Evolutionary conservation across 345 rosid species (phyloP).

Genomic region (Euphorbia lathyris): DNA sequence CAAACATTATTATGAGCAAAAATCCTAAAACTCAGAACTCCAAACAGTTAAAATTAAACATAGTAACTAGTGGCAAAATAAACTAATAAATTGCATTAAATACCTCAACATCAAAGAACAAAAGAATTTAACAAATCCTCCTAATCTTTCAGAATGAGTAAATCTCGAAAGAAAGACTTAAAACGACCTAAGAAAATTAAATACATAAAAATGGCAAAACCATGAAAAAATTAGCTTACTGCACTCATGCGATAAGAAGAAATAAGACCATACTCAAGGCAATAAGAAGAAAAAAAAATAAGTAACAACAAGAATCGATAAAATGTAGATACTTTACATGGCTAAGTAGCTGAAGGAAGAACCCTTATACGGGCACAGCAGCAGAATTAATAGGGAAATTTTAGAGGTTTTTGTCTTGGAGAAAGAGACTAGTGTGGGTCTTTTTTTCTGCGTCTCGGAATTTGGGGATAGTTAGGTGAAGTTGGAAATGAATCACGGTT

Average conservation of each 20-base stretch:
- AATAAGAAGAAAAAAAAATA: background rate
- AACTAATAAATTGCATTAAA: no score
- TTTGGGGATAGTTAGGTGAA: conserved; percentile 1
- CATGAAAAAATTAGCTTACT: background rate
- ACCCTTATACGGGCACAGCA: conserved; percentile 21
- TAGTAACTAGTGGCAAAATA: no score
- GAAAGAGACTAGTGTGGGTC: background rate
- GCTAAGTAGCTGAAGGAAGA: conserved; percentile 20
- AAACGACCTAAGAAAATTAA: background rate
- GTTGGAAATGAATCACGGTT: conserved; percentile 5
- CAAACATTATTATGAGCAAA: no score
- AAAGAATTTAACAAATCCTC: no score
- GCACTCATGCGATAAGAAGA: background rate
- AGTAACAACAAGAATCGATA: background rate
- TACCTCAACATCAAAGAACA: no score
- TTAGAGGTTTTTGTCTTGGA: background rate
- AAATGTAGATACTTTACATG: conserved; percentile 18
- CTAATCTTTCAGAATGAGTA: no score
- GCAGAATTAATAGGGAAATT: background rate
- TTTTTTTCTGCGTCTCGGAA: conserved; percentile 8
- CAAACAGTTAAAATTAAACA: no score
- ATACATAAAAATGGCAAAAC: background rate
- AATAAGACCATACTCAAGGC: background rate
- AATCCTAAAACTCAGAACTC: no score
- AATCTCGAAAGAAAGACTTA: no score